Percentiles rank a stretch among this genome's conserved stretches.
Conservation (phyloP, 1,284 basidiomycete species). For the Dichomitus squalens region DNA sequence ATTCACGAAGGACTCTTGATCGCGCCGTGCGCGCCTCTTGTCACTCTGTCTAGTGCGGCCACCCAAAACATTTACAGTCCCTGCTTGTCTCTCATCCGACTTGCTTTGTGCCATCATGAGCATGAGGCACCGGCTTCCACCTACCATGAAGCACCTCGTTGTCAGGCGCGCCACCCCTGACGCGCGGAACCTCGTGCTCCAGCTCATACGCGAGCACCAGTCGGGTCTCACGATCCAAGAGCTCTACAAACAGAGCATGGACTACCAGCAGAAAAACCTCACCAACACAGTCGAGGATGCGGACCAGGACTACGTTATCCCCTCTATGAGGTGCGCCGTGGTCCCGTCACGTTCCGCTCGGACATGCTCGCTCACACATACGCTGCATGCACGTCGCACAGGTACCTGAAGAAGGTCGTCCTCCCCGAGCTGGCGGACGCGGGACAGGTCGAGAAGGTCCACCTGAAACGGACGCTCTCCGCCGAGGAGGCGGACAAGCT, state of each 20-base stretch:
- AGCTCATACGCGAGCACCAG: background rate
- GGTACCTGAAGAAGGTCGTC: conserved; percentile 4
- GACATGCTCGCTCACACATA: background rate
- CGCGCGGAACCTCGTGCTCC: background rate
- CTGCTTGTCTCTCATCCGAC: too few relatives aligned
- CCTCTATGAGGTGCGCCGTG: background rate
- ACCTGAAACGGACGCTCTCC: background rate
- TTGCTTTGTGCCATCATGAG: too few relatives aligned
- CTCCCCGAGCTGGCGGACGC: background rate
- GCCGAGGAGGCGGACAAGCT: background rate
- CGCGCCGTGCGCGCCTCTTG: too few relatives aligned
- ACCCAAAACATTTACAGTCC: too few relatives aligned
- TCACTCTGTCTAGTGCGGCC: too few relatives aligned
- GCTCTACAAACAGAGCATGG: background rate
- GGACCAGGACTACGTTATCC: background rate
- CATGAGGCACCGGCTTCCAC: background rate
- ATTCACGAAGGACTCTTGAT: too few relatives aligned
- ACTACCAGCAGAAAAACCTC: background rate
- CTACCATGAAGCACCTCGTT: background rate
- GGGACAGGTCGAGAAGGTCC: background rate
- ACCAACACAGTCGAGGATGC: background rate
- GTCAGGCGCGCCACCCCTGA: background rate
- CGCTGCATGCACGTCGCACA: background rate
- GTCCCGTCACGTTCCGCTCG: background rate
- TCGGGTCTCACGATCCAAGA: background rate